A percentile compares a stretch with the other conserved stretches of the same genome.
phyloP scores from a whole-genome alignment of 345 rosid species.

The Hypericum perforatum region DNA sequence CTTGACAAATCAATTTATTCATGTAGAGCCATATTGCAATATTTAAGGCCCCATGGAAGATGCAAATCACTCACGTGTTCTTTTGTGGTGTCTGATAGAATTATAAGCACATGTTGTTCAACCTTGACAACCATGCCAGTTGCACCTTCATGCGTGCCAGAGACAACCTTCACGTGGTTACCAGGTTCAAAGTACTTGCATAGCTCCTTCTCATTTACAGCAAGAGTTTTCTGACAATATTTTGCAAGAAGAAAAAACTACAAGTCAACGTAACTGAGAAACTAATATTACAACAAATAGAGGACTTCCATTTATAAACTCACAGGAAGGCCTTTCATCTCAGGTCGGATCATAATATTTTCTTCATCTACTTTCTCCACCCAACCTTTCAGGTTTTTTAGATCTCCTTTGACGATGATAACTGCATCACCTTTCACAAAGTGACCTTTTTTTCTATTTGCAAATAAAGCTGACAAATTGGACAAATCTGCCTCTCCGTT shows the following conservation, averaged over 20 bases:
- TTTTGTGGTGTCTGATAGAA: conserved; percentile 85
- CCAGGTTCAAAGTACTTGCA: conserved; percentile 97
- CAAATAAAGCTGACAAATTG: conserved; percentile 72
- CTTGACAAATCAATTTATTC: too few relatives aligned
- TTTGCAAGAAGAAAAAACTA: conserved; percentile 4
- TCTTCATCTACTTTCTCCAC: conserved; percentile 98
- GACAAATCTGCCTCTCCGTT: conserved; percentile 68
- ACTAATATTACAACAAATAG: background rate
- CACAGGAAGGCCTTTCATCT: conserved; percentile 90
- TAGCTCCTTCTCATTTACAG: conserved; percentile 74
- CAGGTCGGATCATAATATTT: conserved; percentile 77
- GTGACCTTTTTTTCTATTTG: conserved; percentile 93
- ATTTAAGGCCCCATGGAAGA: background rate
- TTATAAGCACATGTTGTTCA: conserved; percentile 84
- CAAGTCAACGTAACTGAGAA: conserved; percentile 2
- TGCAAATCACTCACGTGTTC: conserved; percentile 56
- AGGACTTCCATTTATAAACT: conserved; percentile 17
- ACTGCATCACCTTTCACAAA: conserved; percentile 98
- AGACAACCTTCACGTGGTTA: conserved; percentile 91
- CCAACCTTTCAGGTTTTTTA: conserved; percentile 91
- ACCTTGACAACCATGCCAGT: conserved; percentile 98
- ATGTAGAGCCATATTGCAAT: background rate
- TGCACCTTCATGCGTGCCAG: conserved; percentile 88
- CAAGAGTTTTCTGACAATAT: conserved; percentile 59
- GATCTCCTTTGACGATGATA: conserved; percentile 86